Evolutionary conservation across 2,329 filamentous ascomycete species (phyloP), one percentile per base, ranked within the genome.

Genomic region (Raffaelea albimanens): DNA sequence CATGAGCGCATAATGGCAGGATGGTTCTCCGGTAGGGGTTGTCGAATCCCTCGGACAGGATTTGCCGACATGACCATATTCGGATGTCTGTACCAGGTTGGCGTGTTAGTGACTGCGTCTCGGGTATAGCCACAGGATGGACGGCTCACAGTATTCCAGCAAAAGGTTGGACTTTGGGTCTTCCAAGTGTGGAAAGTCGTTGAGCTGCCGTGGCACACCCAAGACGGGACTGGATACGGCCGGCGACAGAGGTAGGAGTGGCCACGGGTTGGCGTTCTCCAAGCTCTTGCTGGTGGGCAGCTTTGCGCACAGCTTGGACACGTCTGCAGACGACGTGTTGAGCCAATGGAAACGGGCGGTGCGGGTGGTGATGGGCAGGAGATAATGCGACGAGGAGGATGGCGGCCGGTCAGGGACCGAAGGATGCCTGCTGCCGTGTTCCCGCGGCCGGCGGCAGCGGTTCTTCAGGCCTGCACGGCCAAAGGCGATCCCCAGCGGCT

Each of bases 401-500:
- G n/a, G n/a, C n/a, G n/a, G n/a, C n/a, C n/a, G n/a, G n/a, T n/a
- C n/a, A n/a, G n/a, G n/a, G n/a, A 29, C 25, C 7, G 25, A 29
- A 29, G 25, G 13, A 29, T 13, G 25, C n/a, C n/a, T n/a, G 25
- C 25, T 7, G 25, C 25, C 25, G 25, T 29, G 25, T n/a, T 39
- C 18, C 3, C 31, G 9, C 14, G 5, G 29, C 14, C 25, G 40
- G 13, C 29, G 14, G 11, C n/a, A 16, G 5, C 45, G 40, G 23
- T 33, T 43, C 31, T 38, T 38, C 11, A 47, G 23, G 7, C 45
- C 40, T 13, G 46, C 41, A 1, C 46, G 46, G 20, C 46, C 46
- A 36, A 48, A 48, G 9, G 46, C 41, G 14, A 44, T 40, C 23
- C 46, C 46, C 3, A 40, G 41, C n/a, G 43, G 36, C 42, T 44